Percentiles rank a stretch among this genome's conserved stretches.
These are phyloP conservation scores for Bipolaris gigantea DNA, from an alignment of 2,329 filamentous ascomycete species.

Conservation along the genomic window DNA sequence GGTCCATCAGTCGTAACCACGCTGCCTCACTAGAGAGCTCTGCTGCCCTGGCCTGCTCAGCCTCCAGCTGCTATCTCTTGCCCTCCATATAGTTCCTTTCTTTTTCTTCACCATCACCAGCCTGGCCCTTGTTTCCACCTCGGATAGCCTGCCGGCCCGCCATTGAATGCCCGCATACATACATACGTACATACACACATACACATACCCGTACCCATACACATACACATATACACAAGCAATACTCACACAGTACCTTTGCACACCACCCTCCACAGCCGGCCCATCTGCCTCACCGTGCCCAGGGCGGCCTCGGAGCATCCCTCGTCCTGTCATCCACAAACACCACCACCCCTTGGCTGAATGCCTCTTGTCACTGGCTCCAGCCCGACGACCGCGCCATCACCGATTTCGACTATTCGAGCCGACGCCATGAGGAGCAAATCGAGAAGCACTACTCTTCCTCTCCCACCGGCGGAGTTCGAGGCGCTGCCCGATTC, in stretches of 20 bases:
- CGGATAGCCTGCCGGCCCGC: constrained; percentile 17
- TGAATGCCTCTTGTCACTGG: constrained; percentile 11
- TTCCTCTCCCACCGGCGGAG: constrained; percentile 43
- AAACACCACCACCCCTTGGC: not conserved
- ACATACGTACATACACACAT: too few species aligned
- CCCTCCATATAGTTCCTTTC: constrained; percentile 13
- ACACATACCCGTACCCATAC: too few species aligned
- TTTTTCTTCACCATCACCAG: not conserved
- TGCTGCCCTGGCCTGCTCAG: not conserved
- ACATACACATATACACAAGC: too few species aligned
- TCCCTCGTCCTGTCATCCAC: constrained; percentile 8
- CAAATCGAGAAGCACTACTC: constrained; percentile 24
- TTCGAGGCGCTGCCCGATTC: constrained; percentile 48
- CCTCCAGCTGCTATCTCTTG: not conserved
- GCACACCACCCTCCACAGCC: constrained; percentile 6
- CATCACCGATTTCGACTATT: constrained; percentile 12
- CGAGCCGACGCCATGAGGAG: constrained; percentile 33
- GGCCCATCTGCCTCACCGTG: constrained; percentile 17
- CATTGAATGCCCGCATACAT: constrained; percentile 1
- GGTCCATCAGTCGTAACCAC: constrained; percentile 14
- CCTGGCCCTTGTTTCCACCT: constrained; percentile 5
- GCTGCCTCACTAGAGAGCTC: constrained; percentile 13
- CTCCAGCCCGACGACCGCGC: constrained; percentile 6
- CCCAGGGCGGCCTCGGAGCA: constrained; percentile 8
- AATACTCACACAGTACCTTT: too few species aligned